phyloP scores from a whole-genome alignment of 1,139 yeast species.

The Yamadazyma dushanensis region DNA sequence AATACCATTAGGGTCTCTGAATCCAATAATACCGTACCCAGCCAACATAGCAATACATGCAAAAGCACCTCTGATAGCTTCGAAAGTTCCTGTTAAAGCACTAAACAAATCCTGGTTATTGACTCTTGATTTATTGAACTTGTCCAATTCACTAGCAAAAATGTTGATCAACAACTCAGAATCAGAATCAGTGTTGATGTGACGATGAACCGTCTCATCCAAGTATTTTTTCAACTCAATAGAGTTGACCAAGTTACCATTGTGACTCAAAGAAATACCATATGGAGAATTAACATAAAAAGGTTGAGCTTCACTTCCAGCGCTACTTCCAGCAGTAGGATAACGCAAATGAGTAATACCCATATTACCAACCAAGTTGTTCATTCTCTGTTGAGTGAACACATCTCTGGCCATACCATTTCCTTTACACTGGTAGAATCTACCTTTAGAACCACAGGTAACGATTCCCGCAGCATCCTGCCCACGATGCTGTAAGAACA shows the following conservation, averaged over 20 bases:
- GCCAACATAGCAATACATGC: conserved; percentile 96
- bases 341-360: conserved; percentile 94
- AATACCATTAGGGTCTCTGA: conserved; percentile 96
- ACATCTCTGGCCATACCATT: conserved; percentile 99
- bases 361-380: conserved; percentile 85
- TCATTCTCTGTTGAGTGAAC: conserved; percentile 79
- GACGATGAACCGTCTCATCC: conserved; percentile 95
- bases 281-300: conserved; percentile 97
- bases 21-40: conserved; percentile 93
- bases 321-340: conserved; percentile 98
- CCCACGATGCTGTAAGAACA: conserved; percentile 95
- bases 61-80: conserved; percentile 87
- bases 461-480: conserved; percentile 99
- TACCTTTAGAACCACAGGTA: conserved; percentile 91
- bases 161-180: conserved; percentile 86
- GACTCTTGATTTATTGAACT: conserved; percentile 89
- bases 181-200: conserved; percentile 95
- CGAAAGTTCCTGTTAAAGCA: conserved; percentile 81
- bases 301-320: conserved; percentile 98
- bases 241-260: conserved; percentile 92
- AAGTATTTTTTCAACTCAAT: conserved; percentile 71
- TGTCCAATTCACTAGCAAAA: conserved; percentile 89
- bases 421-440: conserved; percentile 96
- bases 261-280: conserved; percentile 87
- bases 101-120: conserved; percentile 85